phyloP scores from a whole-genome alignment of 768 basidiomycete species.

The Xerocomus potaroensis region DNA sequence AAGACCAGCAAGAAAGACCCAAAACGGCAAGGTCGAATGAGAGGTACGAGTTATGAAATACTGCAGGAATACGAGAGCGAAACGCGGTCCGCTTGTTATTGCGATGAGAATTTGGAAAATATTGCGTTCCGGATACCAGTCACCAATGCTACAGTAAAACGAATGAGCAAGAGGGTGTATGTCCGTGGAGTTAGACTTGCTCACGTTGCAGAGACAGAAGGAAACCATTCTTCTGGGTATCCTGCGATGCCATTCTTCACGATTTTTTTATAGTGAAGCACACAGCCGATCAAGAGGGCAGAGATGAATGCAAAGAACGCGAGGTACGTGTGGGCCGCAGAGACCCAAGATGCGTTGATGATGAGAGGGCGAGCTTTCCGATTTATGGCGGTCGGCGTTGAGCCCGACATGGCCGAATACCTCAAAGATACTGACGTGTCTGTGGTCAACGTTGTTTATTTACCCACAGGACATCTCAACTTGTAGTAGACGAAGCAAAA shows the following conservation, averaged over 20 bases:
- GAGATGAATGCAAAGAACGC: slow-evolving; percentile 59
- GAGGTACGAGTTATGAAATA: slow-evolving; percentile 52
- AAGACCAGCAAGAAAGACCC: slow-evolving; percentile 59
- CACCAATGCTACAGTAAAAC: slow-evolving; percentile 64
- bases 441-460: slow-evolving; percentile 1
- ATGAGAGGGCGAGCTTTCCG: slow-evolving; percentile 15
- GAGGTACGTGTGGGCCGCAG: slow-evolving; percentile 60
- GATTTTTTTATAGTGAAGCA: slow-evolving; percentile 77
- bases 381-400: not conserved
- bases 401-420: slow-evolving; percentile 15
- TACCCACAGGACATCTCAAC: not conserved
- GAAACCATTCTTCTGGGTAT: slow-evolving; percentile 88
- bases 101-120: slow-evolving; percentile 88
- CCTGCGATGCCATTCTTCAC: slow-evolving; percentile 81
- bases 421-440: not conserved
- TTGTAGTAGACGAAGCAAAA: no score
- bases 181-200: slow-evolving; percentile 22
- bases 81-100: slow-evolving; percentile 78
- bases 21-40: slow-evolving; percentile 40
- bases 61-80: slow-evolving; percentile 59
- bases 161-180: slow-evolving; percentile 1
- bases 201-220: slow-evolving; percentile 82
- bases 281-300: slow-evolving; percentile 61
- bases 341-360: slow-evolving; percentile 51
- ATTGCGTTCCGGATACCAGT: slow-evolving; percentile 85